Evolutionary conservation across 2,329 filamentous ascomycete genomes (phyloP).

Genomic region (Biscogniauxia marginata): DNA sequence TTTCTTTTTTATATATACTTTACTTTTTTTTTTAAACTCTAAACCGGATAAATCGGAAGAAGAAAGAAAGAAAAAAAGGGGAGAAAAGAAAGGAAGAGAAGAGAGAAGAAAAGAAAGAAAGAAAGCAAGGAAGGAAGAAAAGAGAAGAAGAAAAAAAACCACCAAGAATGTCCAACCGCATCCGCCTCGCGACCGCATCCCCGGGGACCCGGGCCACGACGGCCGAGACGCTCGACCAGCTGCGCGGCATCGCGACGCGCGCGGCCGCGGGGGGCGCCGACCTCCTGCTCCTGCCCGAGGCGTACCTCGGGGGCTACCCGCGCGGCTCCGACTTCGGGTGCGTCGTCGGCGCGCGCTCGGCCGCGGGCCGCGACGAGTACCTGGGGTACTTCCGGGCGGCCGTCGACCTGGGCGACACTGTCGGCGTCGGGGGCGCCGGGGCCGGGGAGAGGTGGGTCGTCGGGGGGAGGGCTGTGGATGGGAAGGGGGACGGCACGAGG

Average conservation of each 20-base stretch:
- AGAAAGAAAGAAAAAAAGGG: too few species aligned
- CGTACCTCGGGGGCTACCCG: slow-evolving; percentile 89
- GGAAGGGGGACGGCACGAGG: slow-evolving; percentile 60
- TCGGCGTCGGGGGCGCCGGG: slow-evolving; percentile 60
- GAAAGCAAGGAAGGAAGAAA: too few species aligned
- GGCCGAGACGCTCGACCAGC: slow-evolving; percentile 61
- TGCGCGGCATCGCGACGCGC: slow-evolving; percentile 60
- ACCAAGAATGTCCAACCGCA: slow-evolving; percentile 23
- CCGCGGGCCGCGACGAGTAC: slow-evolving; percentile 78
- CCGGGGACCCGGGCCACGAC: slow-evolving; percentile 51
- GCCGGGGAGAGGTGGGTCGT: slow-evolving; percentile 40
- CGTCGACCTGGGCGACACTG: slow-evolving; percentile 80
- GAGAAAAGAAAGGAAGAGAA: too few species aligned
- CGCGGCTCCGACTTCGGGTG: slow-evolving; percentile 77
- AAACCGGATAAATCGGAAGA: too few species aligned
- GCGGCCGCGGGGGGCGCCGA: slow-evolving; percentile 60
- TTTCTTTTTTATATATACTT: too few species aligned
- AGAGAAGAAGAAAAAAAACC: background rate
- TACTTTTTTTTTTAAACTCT: too few species aligned
- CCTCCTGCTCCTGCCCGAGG: slow-evolving; percentile 86
- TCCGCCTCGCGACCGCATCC: slow-evolving; percentile 56
- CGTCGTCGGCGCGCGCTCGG: slow-evolving; percentile 66
- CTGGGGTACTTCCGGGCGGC: slow-evolving; percentile 75
- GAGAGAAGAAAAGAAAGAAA: too few species aligned
- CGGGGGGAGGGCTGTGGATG: slow-evolving; percentile 38